Percentiles rank a stretch among this genome's conserved stretches.
phyloP scores from a whole-genome alignment of 2,329 filamentous ascomycete genomes.

The Sporothrix protearum region DNA sequence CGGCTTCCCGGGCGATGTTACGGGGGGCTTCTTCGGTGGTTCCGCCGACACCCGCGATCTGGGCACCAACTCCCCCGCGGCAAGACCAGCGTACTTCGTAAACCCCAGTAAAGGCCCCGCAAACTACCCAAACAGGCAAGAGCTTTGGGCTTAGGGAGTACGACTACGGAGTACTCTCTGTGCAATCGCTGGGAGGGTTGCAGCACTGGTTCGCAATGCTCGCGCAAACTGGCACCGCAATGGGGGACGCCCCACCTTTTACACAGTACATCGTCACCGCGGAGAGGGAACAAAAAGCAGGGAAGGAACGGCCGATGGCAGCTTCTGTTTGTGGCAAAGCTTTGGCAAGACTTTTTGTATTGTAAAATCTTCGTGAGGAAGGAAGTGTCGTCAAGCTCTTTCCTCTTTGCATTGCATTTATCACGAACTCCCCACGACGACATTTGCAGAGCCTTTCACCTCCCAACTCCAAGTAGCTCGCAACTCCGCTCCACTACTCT shows the following conservation, averaged over 20 bases:
- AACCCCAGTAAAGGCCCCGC: background rate
- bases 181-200: background rate
- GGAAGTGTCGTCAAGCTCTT: background rate
- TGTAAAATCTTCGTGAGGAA: background rate
- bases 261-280: constrained; percentile 6
- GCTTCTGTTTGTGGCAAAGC: background rate
- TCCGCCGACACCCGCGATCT: constrained; percentile 12
- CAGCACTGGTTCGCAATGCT: background rate
- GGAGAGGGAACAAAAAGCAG: background rate
- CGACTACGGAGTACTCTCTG: too few species aligned
- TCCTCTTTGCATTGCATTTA: background rate
- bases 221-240: background rate
- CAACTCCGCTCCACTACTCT: background rate
- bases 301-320: constrained; percentile 16
- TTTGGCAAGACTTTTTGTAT: background rate
- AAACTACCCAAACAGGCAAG: constrained; percentile 8
- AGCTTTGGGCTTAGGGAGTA: background rate
- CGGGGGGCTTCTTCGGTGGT: background rate
- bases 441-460: background rate
- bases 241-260: background rate
- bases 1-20: background rate
- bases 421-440: too few species aligned
- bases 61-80: background rate
- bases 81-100: background rate
- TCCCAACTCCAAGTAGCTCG: background rate